These are phyloP conservation scores for Talaromyces proteolyticus DNA, from an alignment of 495 filamentous ascomycete genomes.

Conservation along the genomic window DNA sequence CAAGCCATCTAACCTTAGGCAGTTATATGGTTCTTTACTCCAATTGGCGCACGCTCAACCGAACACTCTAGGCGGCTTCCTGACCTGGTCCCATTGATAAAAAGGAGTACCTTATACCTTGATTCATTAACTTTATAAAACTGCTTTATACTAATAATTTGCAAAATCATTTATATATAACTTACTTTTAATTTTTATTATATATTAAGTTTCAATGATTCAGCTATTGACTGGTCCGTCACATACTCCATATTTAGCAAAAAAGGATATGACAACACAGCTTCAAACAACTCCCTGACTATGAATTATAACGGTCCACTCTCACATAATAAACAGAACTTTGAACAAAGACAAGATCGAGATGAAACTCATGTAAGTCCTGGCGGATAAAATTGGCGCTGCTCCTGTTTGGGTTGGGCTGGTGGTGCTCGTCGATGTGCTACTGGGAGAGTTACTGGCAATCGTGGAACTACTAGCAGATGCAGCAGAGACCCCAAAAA, in stretches of 20 bases:
- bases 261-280: not conserved
- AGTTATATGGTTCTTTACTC: too few species aligned
- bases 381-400: not conserved
- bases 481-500: slow-evolving; percentile 2
- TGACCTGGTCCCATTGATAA: too few species aligned
- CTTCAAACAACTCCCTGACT: not conserved
- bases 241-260: not conserved
- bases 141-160: not conserved
- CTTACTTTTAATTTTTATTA: not conserved
- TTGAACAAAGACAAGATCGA: not conserved
- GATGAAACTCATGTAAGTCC: slow-evolving; percentile 1
- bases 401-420: slow-evolving; percentile 3
- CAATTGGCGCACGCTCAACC: too few species aligned
- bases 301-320: not conserved
- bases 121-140: not conserved
- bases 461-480: not conserved
- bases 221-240: not conserved
- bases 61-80: too few species aligned
- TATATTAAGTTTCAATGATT: not conserved
- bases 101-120: too few species aligned
- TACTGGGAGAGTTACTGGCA: not conserved
- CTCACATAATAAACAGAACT: not conserved
- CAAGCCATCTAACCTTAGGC: too few species aligned
- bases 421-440: not conserved
- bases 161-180: not conserved